phyloP scores from a whole-genome alignment of 129 eudicot species.

The Silybum marianum region DNA sequence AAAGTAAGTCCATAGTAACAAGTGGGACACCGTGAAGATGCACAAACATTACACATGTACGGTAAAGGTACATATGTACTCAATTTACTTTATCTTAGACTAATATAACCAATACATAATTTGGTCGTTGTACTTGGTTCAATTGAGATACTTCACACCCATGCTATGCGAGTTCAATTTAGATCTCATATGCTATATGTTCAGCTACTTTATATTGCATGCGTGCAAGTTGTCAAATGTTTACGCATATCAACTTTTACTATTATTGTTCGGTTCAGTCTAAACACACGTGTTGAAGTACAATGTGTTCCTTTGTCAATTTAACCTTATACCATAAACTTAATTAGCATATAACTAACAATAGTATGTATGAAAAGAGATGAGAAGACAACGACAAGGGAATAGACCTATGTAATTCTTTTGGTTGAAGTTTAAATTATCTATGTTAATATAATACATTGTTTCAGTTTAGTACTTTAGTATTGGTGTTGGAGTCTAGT shows the following conservation, averaged over 20 bases:
- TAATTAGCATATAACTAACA: background rate
- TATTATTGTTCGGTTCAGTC: background rate
- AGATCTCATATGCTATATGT: background rate
- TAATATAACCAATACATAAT: no score
- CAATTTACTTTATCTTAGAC: no score
- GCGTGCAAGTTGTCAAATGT: background rate
- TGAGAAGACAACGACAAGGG: background rate
- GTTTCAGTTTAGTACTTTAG: background rate
- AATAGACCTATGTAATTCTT: background rate
- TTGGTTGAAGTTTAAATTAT: background rate
- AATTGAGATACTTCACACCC: no score
- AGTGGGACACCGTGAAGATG: no score
- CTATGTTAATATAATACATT: background rate
- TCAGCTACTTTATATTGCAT: background rate
- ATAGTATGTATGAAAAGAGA: background rate
- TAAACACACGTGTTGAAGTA: no score
- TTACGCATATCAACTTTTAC: background rate
- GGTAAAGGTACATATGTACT: no score
- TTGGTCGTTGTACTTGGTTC: no score
- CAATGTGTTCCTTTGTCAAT: background rate
- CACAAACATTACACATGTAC: no score
- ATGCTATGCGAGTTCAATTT: background rate
- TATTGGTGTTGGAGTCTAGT: background rate
- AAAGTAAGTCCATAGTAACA: no score
- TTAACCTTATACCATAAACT: no score